Percentiles rank a stretch among this genome's conserved stretches.
Evolutionary conservation across 345 rosid genomes (phyloP).

Genomic region (Brassica juncea): DNA sequence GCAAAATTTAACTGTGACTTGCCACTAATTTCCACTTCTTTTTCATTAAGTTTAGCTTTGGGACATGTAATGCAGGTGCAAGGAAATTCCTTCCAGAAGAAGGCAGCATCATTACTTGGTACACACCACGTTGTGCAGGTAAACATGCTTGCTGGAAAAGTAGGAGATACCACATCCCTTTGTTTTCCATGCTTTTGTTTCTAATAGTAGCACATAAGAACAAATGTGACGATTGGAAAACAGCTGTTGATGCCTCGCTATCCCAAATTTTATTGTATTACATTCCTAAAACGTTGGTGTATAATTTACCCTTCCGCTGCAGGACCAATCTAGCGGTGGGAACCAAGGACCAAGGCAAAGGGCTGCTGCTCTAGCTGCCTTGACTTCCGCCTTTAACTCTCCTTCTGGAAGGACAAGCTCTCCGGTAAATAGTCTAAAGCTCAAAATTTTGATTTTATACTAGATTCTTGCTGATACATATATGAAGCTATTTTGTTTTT

Average conservation of each 20-base stretch:
- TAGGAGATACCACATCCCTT: not conserved
- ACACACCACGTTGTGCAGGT: conserved; percentile 76
- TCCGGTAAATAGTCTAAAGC: conserved; percentile 48
- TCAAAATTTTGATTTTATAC: not conserved
- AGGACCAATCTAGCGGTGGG: conserved; percentile 53
- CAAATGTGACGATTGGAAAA: conserved; percentile 1
- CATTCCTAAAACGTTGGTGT: not conserved
- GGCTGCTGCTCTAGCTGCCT: conserved; percentile 96
- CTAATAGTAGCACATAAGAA: not conserved
- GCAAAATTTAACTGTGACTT: not conserved
- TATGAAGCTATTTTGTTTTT: conserved; percentile 3
- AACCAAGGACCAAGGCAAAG: conserved; percentile 91
- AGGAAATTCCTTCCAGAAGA: conserved; percentile 98
- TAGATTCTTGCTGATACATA: conserved; percentile 4
- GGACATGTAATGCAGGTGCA: conserved; percentile 56
- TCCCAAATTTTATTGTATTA: not conserved
- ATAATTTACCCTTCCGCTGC: conserved; percentile 4
- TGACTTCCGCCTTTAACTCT: conserved; percentile 78
- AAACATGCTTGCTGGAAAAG: conserved; percentile 31
- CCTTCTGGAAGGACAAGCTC: conserved; percentile 56
- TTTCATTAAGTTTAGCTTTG: conserved; percentile 1
- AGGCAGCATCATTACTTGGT: conserved; percentile 84
- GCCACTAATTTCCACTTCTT: not conserved
- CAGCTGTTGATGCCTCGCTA: not conserved
- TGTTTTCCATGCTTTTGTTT: conserved; percentile 10